Evolutionary conservation across 805 yeast genomes (phyloP).

Genomic region (Starmerella powellii): DNA sequence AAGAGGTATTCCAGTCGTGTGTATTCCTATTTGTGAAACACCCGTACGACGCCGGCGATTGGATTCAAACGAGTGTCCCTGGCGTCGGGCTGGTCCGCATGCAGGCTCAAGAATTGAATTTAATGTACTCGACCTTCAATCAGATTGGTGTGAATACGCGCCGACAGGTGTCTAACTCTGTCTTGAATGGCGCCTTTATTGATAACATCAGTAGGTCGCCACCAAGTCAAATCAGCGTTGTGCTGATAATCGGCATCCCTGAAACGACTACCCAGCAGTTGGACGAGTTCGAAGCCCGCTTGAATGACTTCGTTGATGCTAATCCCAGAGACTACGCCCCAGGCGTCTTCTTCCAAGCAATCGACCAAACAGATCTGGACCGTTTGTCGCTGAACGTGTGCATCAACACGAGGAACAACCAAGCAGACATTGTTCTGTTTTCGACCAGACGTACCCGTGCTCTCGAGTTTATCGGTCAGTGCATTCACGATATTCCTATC

Average conservation of each 20-base stretch:
- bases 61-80: constrained; percentile 25
- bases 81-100: constrained; percentile 23
- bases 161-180: constrained; percentile 31
- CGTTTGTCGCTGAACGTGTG: constrained; percentile 25
- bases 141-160: constrained; percentile 23
- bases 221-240: constrained; percentile 22
- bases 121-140: constrained; percentile 30
- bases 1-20: constrained; percentile 32
- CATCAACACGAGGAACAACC: constrained; percentile 27
- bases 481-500: constrained; percentile 29
- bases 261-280: constrained; percentile 30
- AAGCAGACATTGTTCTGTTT: constrained; percentile 26
- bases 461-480: constrained; percentile 25
- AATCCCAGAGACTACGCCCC: constrained; percentile 31
- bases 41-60: constrained; percentile 34
- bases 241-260: constrained; percentile 29
- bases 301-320: constrained; percentile 26
- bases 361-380: constrained; percentile 29
- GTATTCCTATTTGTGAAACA: constrained; percentile 34
- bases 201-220: constrained; percentile 32
- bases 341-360: constrained; percentile 26
- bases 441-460: constrained; percentile 27
- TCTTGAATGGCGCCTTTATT: constrained; percentile 30
- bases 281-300: constrained; percentile 24
- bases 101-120: constrained; percentile 28